Evolutionary conservation across 2,329 filamentous ascomycete genomes (phyloP).

Genomic region (Penicillium sp.): DNA sequence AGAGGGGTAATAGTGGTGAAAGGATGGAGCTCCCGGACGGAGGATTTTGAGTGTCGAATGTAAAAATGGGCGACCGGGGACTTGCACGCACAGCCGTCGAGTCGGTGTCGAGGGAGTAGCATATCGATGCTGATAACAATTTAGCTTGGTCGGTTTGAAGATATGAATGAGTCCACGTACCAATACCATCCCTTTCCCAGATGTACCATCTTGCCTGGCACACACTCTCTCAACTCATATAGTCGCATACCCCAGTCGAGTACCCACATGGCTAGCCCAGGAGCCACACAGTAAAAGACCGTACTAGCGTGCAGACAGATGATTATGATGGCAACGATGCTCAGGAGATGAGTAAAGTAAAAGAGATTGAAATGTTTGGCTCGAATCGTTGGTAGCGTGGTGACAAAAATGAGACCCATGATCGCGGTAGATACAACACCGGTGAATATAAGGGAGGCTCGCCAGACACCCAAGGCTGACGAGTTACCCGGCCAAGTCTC

Average conservation of each 20-base stretch:
- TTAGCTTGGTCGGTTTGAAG: neutral
- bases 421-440: too few relatives aligned
- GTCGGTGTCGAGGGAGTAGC: conserved; percentile 5
- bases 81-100: conserved; percentile 7
- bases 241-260: neutral
- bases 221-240: neutral
- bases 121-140: neutral
- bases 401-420: too few relatives aligned
- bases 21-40: neutral
- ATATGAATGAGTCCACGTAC: neutral
- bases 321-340: neutral
- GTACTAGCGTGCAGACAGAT: neutral
- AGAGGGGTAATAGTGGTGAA: neutral
- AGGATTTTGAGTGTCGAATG: conserved; percentile 19
- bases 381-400: too few relatives aligned
- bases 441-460: too few relatives aligned
- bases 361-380: too few relatives aligned
- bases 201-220: neutral
- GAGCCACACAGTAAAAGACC: neutral
- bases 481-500: neutral
- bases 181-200: neutral
- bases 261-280: neutral
- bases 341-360: too few relatives aligned
- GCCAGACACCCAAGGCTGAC: neutral
- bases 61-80: conserved; percentile 6